A percentile compares a stretch with the other conserved stretches of the same genome.
Evolutionary conservation across 306 rosid genomes (phyloP).

Genomic region (Alnus glutinosa): DNA sequence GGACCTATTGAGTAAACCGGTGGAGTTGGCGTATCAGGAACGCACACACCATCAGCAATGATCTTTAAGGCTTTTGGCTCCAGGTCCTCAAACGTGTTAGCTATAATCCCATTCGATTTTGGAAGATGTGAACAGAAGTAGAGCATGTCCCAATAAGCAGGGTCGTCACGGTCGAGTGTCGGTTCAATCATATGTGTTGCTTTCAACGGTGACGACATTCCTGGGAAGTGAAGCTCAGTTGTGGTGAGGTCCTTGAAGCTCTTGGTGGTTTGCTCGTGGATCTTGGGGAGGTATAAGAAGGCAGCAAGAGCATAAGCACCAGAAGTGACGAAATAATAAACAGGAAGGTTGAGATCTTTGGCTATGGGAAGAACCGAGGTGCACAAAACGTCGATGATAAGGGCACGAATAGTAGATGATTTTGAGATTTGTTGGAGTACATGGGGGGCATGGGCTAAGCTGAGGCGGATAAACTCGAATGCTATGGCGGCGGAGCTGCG

Average conservation of each 20-base stretch:
- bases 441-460: background rate
- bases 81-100: conserved; percentile 29
- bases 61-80: conserved; percentile 24
- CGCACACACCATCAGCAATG: conserved; percentile 18
- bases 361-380: conserved; percentile 1
- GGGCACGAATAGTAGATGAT: background rate
- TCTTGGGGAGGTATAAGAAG: conserved; percentile 14
- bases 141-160: background rate
- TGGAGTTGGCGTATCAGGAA: conserved; percentile 25
- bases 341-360: background rate
- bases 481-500: background rate
- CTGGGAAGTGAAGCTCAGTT: conserved; percentile 3
- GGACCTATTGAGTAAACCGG: conserved; percentile 33
- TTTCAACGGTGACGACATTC: conserved; percentile 9
- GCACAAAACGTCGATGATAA: conserved; percentile 33
- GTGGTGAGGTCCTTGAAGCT: conserved; percentile 24
- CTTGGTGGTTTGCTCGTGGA: background rate
- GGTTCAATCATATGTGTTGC: conserved; percentile 3
- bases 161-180: conserved; percentile 12
- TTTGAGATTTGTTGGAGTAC: conserved; percentile 27
- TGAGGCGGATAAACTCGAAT: conserved; percentile 25
- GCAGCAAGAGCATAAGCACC: background rate
- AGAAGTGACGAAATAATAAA: background rate
- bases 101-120: conserved; percentile 19
- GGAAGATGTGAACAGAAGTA: conserved; percentile 3